phyloP scores from a whole-genome alignment of 805 yeast species.

The Jamesozyma jinghongensis region DNA sequence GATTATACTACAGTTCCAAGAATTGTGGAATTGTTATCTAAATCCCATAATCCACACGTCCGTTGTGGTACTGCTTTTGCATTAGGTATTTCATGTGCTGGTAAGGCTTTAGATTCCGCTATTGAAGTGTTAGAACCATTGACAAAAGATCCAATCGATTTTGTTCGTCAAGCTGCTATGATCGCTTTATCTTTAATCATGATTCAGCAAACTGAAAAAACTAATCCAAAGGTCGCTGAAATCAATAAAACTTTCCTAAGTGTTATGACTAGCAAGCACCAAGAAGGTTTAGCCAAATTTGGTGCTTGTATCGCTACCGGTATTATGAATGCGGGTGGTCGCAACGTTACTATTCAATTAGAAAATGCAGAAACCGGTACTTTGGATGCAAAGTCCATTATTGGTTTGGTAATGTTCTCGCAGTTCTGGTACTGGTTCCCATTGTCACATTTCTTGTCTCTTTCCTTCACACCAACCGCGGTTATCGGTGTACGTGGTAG shows the following conservation, averaged over 20 bases:
- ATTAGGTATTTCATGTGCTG: constrained; percentile 94
- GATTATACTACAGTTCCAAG: constrained; percentile 92
- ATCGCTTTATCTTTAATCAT: constrained; percentile 86
- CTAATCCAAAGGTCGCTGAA: constrained; percentile 69
- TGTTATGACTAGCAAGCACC: constrained; percentile 79
- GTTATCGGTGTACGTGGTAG: constrained; percentile 70
- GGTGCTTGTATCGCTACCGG: constrained; percentile 98
- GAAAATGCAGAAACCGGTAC: constrained; percentile 87
- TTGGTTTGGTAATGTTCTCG: constrained; percentile 79
- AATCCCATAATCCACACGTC: constrained; percentile 95
- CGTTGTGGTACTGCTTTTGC: constrained; percentile 98
- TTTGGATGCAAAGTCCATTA: constrained; percentile 81
- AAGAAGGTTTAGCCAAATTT: constrained; percentile 93
- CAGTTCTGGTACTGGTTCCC: constrained; percentile 99
- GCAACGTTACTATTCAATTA: constrained; percentile 88
- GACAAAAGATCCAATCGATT: constrained; percentile 89
- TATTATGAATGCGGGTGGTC: constrained; percentile 96
- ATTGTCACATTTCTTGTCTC: constrained; percentile 80
- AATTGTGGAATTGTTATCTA: constrained; percentile 84
- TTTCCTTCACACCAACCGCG: constrained; percentile 89
- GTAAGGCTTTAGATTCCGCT: constrained; percentile 80
- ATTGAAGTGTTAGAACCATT: constrained; percentile 87
- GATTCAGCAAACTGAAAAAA: constrained; percentile 77
- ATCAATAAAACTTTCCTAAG: constrained; percentile 66
- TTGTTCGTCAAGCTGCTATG: constrained; percentile 96